Evolutionary conservation across 306 rosid species (phyloP), one percentile per base, ranked within the genome.

Genomic region (Medicago ruthenica): DNA sequence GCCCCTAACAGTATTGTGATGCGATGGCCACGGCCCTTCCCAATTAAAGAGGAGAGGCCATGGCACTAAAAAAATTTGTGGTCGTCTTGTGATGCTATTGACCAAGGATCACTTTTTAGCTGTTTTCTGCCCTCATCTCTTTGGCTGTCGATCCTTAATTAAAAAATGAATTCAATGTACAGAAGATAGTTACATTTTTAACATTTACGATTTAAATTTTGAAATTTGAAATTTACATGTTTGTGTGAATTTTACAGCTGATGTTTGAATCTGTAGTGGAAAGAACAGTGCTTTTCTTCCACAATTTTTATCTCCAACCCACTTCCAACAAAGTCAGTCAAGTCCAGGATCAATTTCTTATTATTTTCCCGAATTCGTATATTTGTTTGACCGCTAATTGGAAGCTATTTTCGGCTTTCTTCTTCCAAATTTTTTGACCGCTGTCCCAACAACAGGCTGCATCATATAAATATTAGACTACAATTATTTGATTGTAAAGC

Each of bases 141-240:
- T 21, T 5, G 34, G 10, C 16, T 36, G 40, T 48, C 12, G 0
- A 7, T 20, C 18, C 39, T 16, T 54, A n/a, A 51, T 22, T 51
- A 37, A 27, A 64, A 75, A 34, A 61, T 4, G 55, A 14, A 66
- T 22, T 67, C 37, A 3, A 12, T 50, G 71, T 63, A 50, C 51
- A 75, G 39, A 17, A 36, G 51, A 61, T 31, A 45, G 18, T 4
- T 44, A 6, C 36, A 24, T 17, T 44, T 65, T 6, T 14, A 67
- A 66, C 36, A 11, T 41, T 18, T 40, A 44, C 37, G 7, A 34
- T 34, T 7, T 34, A 34, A 34, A 42, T 55, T 6, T 45, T 45
- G 3, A 67, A 42, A 20, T 11, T 64, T 16, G 7, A 16, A 9
- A 17, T 16, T 16, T 16, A 16, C 15, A 1, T 64, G 31, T 16